Base-by-base conservation (phyloP, 352 stramenopile species). In the Globisporangium radiosum region DNA sequence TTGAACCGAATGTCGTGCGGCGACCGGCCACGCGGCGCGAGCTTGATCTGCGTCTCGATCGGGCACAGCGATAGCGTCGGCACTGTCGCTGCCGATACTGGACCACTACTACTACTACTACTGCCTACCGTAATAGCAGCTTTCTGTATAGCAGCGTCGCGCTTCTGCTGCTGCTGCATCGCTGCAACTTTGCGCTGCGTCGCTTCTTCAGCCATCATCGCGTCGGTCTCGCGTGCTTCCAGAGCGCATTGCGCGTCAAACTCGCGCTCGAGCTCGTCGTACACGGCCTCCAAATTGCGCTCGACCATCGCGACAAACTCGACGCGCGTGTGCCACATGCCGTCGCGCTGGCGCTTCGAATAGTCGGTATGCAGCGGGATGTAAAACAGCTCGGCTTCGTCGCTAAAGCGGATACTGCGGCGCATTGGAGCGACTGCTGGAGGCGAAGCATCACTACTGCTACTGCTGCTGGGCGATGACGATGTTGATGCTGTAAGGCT, bases 241-340 rank as follows among this genome's bases (percentile, higher is more conserved):
- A 71, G 73, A 52, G 81, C 68, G 10, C 77, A 36, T 49, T 92
- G 78, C 37, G 85, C 74, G 64, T 92, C 81, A 64, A 90, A 91
- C 63, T 94, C 85, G 43, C 80, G 81, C 65, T 94, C 85, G 77
- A 94, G 92, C 55, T 93, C 85, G 7, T 92, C 85, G 59, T 94
- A 94, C 49, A 94, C 82, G 25, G 81, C 74, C 25, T 94, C 85
- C 38, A 94, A 63, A 49, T 94, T 94, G 45, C 83, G 85, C 68
- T 94, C 85, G n/a, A 94, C 85, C 85, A 94, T 94, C 5, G 81
- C 62, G 19, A 94, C 74, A 54, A 94, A 93, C 60, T 94, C 83
- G n/a, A 70, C 36, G 7, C 85, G 82, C 6, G 82, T 88, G 47
- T 87, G 84, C 85, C 85, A 94, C 81, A 94, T 92, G 53, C 79